A percentile compares a stretch with the other conserved stretches of the same genome.
Evolutionary conservation across 352 stramenopile species (phyloP).

Genomic region (Phytopythium delawarense): DNA sequence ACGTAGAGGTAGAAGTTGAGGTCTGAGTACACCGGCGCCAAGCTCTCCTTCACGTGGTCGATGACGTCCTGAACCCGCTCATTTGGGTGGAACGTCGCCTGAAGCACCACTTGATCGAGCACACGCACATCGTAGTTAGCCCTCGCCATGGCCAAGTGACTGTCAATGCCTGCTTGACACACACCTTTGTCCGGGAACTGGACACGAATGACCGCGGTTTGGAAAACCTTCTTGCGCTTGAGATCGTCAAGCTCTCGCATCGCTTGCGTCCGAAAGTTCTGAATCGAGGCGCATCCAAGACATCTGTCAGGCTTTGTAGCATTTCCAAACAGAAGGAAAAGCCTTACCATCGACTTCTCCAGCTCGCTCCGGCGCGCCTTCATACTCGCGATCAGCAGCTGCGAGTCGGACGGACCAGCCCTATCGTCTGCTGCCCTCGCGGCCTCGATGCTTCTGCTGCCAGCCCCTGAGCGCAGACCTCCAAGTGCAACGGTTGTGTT

Average conservation of each 20-base stretch:
- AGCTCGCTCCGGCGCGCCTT: slow-evolving; percentile 64
- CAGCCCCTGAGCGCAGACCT: slow-evolving; percentile 11
- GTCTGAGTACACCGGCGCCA: slow-evolving; percentile 21
- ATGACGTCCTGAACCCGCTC: slow-evolving; percentile 76
- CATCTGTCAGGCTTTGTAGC: neutral
- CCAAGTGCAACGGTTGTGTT: slow-evolving; percentile 57
- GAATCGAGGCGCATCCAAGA: neutral
- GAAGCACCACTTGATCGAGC: slow-evolving; percentile 47
- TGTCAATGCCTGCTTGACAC: neutral
- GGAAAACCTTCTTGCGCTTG: slow-evolving; percentile 79
- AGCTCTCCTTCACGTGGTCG: slow-evolving; percentile 48
- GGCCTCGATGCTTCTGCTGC: slow-evolving; percentile 5
- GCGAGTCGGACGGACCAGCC: slow-evolving; percentile 35
- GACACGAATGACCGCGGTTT: slow-evolving; percentile 69
- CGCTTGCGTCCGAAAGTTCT: slow-evolving; percentile 84
- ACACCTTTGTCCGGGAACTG: slow-evolving; percentile 83
- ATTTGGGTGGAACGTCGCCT: slow-evolving; percentile 80
- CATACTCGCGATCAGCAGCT: slow-evolving; percentile 72
- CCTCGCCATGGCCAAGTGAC: neutral
- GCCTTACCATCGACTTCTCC: slow-evolving; percentile 68
- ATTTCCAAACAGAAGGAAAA: neutral
- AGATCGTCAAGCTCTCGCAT: slow-evolving; percentile 88
- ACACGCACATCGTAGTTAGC: neutral
- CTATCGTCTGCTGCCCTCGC: slow-evolving; percentile 6
- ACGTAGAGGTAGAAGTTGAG: slow-evolving; percentile 75